Percentiles rank a stretch among this genome's conserved stretches.
phyloP scores from a whole-genome alignment of 2,329 filamentous ascomycete species.

The Aureobasidium vineae region DNA sequence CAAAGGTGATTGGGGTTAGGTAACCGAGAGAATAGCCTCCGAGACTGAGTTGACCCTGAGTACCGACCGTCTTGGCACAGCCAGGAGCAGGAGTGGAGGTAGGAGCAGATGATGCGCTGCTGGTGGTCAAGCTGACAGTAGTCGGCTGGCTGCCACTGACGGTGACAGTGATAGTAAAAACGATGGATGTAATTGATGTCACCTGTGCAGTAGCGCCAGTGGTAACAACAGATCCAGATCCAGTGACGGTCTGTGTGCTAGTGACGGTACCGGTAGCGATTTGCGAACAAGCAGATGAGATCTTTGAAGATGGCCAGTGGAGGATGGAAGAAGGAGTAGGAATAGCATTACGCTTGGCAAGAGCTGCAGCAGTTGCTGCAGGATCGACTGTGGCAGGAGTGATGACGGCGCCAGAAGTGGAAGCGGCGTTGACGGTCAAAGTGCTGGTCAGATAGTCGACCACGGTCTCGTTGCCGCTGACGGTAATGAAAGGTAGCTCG shows the following conservation, averaged over 20 bases:
- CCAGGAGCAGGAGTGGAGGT: neutral
- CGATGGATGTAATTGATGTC: neutral
- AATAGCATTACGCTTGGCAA: constrained; percentile 11
- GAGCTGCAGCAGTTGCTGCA: neutral
- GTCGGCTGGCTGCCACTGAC: neutral
- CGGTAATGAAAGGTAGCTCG: constrained; percentile 14
- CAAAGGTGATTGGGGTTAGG: constrained; percentile 2
- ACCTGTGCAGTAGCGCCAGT: neutral
- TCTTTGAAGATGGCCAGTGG: constrained; percentile 22
- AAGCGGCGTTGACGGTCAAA: constrained; percentile 9
- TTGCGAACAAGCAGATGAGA: constrained; percentile 27
- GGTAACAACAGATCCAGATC: neutral
- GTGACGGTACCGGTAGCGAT: constrained; percentile 27
- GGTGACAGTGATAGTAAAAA: neutral
- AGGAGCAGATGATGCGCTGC: neutral
- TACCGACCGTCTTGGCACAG: neutral
- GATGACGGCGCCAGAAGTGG: constrained; percentile 10
- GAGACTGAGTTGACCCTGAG: constrained; percentile 13
- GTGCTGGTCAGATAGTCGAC: constrained; percentile 10
- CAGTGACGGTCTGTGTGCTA: constrained; percentile 6
- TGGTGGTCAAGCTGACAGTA: neutral
- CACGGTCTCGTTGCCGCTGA: constrained; percentile 4
- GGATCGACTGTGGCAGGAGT: constrained; percentile 10
- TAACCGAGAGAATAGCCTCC: constrained; percentile 17
- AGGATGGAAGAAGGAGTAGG: constrained; percentile 22